phyloP scores from a whole-genome alignment of 148 eudicot genomes.

The Camellia lanceoleosa region DNA sequence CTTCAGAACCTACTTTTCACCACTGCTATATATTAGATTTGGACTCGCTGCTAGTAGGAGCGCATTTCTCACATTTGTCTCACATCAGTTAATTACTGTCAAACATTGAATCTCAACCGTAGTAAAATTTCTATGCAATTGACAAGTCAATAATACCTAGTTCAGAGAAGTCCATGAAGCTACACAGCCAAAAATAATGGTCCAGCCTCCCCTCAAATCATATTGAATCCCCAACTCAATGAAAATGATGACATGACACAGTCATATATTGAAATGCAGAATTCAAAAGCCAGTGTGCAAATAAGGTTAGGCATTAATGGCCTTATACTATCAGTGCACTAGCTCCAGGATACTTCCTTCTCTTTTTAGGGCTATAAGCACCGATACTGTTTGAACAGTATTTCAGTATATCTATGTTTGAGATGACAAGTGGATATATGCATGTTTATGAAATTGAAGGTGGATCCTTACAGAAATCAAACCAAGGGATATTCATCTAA shows the following conservation, averaged over 20 bases:
- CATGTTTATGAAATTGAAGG: too few species aligned
- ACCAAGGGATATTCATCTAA: too few species aligned
- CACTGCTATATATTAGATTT: too few species aligned
- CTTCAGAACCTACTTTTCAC: too few species aligned
- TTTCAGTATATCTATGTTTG: neutral
- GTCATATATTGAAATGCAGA: neutral
- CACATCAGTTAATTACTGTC: neutral
- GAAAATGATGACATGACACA: neutral
- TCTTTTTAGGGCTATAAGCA: neutral
- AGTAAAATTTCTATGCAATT: neutral
- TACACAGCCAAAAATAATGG: neutral
- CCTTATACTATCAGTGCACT: neutral
- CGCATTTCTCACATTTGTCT: too few species aligned
- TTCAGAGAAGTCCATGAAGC: neutral
- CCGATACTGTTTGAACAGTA: neutral
- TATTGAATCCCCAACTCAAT: neutral
- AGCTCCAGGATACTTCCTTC: neutral
- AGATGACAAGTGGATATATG: too few species aligned
- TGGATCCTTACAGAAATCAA: too few species aligned
- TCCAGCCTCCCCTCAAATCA: conserved; percentile 1
- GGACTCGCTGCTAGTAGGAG: too few species aligned
- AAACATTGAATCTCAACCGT: neutral
- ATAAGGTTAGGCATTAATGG: neutral
- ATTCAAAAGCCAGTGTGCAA: neutral
- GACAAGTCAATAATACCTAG: neutral